Percentiles rank a stretch among this genome's conserved stretches.
These are phyloP conservation scores for Artomyces pyxidatus DNA, from an alignment of 768 basidiomycete species.

Conservation along the genomic window DNA sequence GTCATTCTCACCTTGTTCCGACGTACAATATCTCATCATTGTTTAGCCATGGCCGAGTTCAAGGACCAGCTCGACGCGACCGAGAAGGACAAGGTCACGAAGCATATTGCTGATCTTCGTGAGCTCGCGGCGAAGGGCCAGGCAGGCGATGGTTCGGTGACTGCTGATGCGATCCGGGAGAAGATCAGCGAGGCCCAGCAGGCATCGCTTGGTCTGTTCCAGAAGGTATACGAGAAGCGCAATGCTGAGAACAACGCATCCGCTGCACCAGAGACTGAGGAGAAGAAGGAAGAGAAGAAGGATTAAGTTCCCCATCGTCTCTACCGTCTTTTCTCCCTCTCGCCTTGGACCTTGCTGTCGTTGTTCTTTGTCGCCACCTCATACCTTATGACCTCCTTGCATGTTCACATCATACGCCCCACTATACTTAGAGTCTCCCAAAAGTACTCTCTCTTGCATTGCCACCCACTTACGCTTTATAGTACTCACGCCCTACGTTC, in stretches of 20 bases:
- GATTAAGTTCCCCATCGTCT: constrained; percentile 40
- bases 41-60: constrained; percentile 88
- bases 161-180: constrained; percentile 81
- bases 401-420: not conserved
- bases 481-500: constrained; percentile 2
- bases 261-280: constrained; percentile 26
- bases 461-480: constrained; percentile 11
- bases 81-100: constrained; percentile 92
- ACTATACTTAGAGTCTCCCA: not conserved
- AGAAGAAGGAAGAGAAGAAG: constrained; percentile 67
- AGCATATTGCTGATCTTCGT: constrained; percentile 79
- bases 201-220: constrained; percentile 94
- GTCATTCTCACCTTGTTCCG: constrained; percentile 13
- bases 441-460: constrained; percentile 11
- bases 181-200: constrained; percentile 93
- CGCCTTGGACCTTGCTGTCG: not conserved
- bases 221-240: constrained; percentile 94
- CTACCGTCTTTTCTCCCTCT: not conserved
- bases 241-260: constrained; percentile 58
- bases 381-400: not conserved
- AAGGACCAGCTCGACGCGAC: constrained; percentile 89
- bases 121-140: constrained; percentile 89
- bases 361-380: not conserved
- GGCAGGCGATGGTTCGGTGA: constrained; percentile 71
- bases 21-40: constrained; percentile 2